A percentile compares a stretch with the other conserved stretches of the same genome.
phyloP scores from a whole-genome alignment of 2,329 filamentous ascomycete species.

The Teratosphaeria nubilosa region DNA sequence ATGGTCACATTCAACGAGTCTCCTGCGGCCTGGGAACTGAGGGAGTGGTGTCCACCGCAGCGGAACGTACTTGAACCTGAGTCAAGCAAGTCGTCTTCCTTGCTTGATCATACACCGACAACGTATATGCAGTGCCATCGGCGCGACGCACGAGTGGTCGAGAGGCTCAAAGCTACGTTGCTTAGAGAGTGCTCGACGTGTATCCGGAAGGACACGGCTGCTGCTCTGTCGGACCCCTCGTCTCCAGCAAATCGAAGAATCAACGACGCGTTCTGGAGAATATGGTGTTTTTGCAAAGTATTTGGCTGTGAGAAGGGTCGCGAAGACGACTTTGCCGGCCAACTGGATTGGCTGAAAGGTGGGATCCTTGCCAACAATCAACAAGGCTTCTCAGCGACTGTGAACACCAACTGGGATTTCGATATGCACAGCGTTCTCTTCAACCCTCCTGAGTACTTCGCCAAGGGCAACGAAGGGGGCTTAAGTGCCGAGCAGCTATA shows the following conservation, averaged over 20 bases:
- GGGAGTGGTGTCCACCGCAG: conserved; percentile 47
- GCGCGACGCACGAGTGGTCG: conserved; percentile 44
- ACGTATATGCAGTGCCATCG: conserved; percentile 44
- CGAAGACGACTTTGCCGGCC: conserved; percentile 49
- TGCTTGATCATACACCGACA: conserved; percentile 44
- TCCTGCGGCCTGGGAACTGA: conserved; percentile 50
- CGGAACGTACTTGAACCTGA: conserved; percentile 28
- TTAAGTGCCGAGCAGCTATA: conserved; percentile 48
- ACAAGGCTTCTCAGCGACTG: conserved; percentile 34
- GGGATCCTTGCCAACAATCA: conserved; percentile 42
- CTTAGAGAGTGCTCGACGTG: conserved; percentile 46
- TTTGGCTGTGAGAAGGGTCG: conserved; percentile 50
- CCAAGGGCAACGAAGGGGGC: conserved; percentile 45
- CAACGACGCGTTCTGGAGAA: conserved; percentile 53
- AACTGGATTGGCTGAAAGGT: conserved; percentile 54
- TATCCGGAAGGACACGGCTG: conserved; percentile 46
- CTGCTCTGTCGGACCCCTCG: conserved; percentile 41
- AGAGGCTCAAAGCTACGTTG: conserved; percentile 46
- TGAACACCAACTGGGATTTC: conserved; percentile 37
- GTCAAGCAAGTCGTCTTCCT: conserved; percentile 20
- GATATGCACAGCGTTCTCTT: conserved; percentile 45
- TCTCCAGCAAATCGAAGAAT: conserved; percentile 39
- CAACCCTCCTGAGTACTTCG: conserved; percentile 49
- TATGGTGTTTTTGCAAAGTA: conserved; percentile 56
- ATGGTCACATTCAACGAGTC: conserved; percentile 43